phyloP scores from a whole-genome alignment of 2,329 filamentous ascomycete species.

The Colletotrichum sp. region DNA sequence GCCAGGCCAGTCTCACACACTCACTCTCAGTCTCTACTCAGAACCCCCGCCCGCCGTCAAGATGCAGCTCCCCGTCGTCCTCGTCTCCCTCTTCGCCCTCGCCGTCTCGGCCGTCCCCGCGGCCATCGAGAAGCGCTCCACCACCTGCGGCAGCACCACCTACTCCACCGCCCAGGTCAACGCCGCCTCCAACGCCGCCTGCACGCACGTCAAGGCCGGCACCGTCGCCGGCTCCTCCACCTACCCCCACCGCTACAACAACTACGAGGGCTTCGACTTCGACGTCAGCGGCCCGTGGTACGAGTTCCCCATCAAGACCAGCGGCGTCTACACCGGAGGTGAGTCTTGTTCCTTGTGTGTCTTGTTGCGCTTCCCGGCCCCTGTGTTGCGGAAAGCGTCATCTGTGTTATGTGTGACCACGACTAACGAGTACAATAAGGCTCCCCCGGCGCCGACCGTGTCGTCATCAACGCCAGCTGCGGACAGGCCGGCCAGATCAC shows the following conservation, averaged over 20 bases:
- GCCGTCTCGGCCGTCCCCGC: conserved; percentile 12
- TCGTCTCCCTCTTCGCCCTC: conserved; percentile 19
- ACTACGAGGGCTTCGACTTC: conserved; percentile 69
- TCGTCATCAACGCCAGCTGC: conserved; percentile 66
- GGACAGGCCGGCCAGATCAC: conserved; percentile 69
- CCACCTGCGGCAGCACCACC: conserved; percentile 57
- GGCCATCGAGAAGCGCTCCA: conserved; percentile 36
- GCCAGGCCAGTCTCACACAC: neutral
- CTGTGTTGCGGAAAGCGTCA: neutral
- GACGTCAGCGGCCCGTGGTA: conserved; percentile 62
- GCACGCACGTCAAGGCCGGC: conserved; percentile 50
- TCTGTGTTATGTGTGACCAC: neutral
- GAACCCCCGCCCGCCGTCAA: neutral
- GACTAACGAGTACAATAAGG: conserved; percentile 37
- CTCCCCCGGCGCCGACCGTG: conserved; percentile 69
- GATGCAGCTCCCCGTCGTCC: conserved; percentile 21
- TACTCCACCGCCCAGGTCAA: conserved; percentile 58
- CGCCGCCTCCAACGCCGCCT: conserved; percentile 57
- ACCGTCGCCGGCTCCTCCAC: conserved; percentile 35
- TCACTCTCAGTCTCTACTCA: neutral
- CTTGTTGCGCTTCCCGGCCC: neutral
- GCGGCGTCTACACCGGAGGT: conserved; percentile 64
- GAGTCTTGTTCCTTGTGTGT: conserved; percentile 24
- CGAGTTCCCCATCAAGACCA: conserved; percentile 66
- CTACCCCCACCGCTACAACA: conserved; percentile 67